These are phyloP conservation scores for Batrachochytrium dendrobatidis DNA, from an alignment of 371 early-diverging fungal genomes.

Conservation along the genomic window DNA sequence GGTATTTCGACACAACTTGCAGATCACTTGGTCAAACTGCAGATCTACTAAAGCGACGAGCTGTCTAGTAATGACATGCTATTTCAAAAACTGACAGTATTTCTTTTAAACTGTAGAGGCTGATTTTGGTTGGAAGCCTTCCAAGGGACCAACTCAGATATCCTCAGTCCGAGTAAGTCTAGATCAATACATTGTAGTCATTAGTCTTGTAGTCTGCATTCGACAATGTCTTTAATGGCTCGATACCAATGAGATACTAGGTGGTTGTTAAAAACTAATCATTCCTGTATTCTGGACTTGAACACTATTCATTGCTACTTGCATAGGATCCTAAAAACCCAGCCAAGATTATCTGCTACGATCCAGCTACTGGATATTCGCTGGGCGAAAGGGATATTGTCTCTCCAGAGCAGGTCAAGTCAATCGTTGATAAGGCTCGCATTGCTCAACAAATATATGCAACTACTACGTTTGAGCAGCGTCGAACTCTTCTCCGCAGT, in stretches of 20 bases:
- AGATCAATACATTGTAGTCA: too few relatives aligned
- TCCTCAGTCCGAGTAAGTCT: conserved; percentile 1
- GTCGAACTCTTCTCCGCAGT: conserved; percentile 65
- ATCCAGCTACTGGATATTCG: conserved; percentile 77
- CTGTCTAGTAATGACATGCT: too few relatives aligned
- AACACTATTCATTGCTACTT: background rate
- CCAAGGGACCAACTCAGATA: background rate
- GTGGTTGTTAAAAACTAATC: too few relatives aligned
- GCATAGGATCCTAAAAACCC: conserved; percentile 11
- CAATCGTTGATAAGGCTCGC: conserved; percentile 49
- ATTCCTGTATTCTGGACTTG: background rate
- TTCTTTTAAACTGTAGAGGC: too few relatives aligned
- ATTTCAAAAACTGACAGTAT: too few relatives aligned
- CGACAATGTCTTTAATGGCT: background rate
- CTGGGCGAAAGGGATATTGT: conserved; percentile 49
- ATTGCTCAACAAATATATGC: conserved; percentile 66
- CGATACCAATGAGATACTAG: background rate
- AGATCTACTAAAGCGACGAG: too few relatives aligned
- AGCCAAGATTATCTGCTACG: conserved; percentile 64
- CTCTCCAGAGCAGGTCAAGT: conserved; percentile 49
- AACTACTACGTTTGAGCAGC: conserved; percentile 64
- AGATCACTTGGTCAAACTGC: too few relatives aligned
- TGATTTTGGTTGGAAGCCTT: conserved; percentile 1
- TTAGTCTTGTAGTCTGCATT: background rate
- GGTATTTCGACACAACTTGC: too few relatives aligned